Base-by-base conservation (phyloP, 2,329 filamentous ascomycete species). In the Metarhizium guizhouense region DNA sequence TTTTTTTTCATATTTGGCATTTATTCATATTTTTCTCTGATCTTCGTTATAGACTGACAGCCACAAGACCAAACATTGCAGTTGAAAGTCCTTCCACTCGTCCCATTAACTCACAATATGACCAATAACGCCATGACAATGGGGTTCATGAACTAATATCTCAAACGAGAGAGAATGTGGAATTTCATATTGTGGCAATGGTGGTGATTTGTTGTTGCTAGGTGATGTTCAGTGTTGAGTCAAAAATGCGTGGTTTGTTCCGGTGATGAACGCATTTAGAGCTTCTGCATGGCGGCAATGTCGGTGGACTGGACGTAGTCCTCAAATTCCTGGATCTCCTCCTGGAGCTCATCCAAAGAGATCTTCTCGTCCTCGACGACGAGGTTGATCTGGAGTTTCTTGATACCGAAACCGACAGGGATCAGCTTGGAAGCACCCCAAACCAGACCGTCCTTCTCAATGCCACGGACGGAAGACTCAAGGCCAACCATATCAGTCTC, bases 381-480 rank as follows among this genome's bases (percentile, higher is more conserved):
- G 65, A 97, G 77, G 86, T 90, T 97, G 81, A 99, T 95, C 84
- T 97, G 93, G 62, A 99, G 86, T 85, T 97, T 97, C 83, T 89
- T 94, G 82, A 99, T 95, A 82, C 94, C 94, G 82, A 90, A 99
- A 69, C 92, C 93, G 67, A 99, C 86, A 63, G 92, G 74, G 53
- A 95, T 86, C 63, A 96, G 80, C 82, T 94, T 89, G 74, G 88
- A 92, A 62, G 81, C 85, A 85, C 93, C 93, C 94, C 94, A 99
- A 62, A 95, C 86, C 60, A 99, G 89, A 78, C 94, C 94, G 52
- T 97, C 93, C 82, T 88, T 85, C 76, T 93, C 84, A 65, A 97
- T 93, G 63, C 78, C 75, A 68, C 90, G 88, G 65, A 97, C 92
- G 62, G 86, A 79, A 36, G 75, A 80, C 80, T 96, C 90, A 58